phyloP scores from a whole-genome alignment of 768 basidiomycete species.

The Mycena rosella region DNA sequence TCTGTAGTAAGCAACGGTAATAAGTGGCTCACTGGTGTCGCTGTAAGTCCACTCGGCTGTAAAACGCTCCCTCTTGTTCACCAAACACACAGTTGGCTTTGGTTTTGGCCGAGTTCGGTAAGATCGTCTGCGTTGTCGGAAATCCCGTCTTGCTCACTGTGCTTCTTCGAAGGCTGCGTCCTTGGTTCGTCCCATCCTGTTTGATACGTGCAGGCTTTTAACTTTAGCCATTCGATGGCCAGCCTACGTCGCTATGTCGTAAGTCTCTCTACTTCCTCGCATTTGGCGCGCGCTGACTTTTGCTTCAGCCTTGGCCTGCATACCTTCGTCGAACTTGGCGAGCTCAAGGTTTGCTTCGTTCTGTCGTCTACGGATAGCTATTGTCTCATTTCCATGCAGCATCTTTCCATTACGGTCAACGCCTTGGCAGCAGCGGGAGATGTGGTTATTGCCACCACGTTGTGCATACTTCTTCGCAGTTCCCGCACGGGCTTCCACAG shows the following conservation, averaged over 20 bases:
- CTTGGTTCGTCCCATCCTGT: conserved; percentile 36
- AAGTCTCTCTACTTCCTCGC: conserved; percentile 33
- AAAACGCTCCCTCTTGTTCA: not conserved
- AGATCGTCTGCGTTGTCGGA: not conserved
- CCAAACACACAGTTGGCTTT: conserved; percentile 42
- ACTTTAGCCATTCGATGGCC: conserved; percentile 20
- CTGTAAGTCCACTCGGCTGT: conserved; percentile 44
- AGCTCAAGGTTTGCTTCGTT: conserved; percentile 49
- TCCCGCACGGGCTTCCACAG: conserved; percentile 64
- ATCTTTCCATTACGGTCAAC: conserved; percentile 59
- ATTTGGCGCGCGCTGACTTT: not conserved
- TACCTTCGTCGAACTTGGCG: conserved; percentile 50
- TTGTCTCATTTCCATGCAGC: conserved; percentile 38
- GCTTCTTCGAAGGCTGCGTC: conserved; percentile 37
- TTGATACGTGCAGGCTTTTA: conserved; percentile 7
- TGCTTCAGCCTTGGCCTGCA: conserved; percentile 44
- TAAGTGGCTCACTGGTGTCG: conserved; percentile 46
- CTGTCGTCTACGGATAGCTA: no score
- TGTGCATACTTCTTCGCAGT: conserved; percentile 56
- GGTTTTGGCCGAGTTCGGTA: conserved; percentile 58
- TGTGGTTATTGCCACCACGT: conserved; percentile 57
- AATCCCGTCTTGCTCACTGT: not conserved
- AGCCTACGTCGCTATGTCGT: conserved; percentile 56
- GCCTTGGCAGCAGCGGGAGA: conserved; percentile 60
- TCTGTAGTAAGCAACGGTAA: conserved; percentile 59